Conservation (phyloP, 1,284 basidiomycete species). For the Irpex sp. region DNA sequence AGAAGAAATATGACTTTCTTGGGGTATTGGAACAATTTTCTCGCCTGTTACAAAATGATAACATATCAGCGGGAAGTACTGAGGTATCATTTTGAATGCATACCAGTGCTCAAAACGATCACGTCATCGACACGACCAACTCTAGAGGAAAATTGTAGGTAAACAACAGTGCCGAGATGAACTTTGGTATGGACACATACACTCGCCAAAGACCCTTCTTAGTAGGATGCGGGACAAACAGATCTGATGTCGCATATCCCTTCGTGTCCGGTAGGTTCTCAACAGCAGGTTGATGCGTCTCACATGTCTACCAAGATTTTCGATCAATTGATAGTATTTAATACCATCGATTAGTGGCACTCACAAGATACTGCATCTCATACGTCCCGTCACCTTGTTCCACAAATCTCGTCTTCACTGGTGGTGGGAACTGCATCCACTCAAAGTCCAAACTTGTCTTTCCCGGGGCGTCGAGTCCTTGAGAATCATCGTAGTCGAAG, state of each 20-base stretch:
- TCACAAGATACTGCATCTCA: conserved; percentile 33
- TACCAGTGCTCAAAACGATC: conserved; percentile 17
- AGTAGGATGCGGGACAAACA: conserved; percentile 13
- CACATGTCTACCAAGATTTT: conserved; percentile 8
- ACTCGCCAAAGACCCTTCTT: conserved; percentile 16
- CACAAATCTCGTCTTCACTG: conserved; percentile 25
- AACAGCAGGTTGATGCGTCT: conserved; percentile 12
- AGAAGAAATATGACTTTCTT: conserved; percentile 25
- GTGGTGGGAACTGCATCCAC: conserved; percentile 21
- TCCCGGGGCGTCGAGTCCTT: background rate
- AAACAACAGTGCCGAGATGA: background rate
- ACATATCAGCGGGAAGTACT: background rate
- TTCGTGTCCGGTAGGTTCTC: conserved; percentile 12
- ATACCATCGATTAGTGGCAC: conserved; percentile 7
- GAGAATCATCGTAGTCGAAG: conserved; percentile 9
- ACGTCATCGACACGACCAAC: conserved; percentile 17
- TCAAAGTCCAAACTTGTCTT: conserved; percentile 22
- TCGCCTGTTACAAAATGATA: conserved; percentile 7
- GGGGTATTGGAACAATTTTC: conserved; percentile 25
- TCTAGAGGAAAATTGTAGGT: conserved; percentile 7
- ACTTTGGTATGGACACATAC: conserved; percentile 2
- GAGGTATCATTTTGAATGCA: background rate
- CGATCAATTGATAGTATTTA: background rate
- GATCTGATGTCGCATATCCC: conserved; percentile 14
- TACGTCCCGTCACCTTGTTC: conserved; percentile 35